Base-by-base conservation (phyloP, 805 yeast genomes). In the Candida jianshihensis region DNA sequence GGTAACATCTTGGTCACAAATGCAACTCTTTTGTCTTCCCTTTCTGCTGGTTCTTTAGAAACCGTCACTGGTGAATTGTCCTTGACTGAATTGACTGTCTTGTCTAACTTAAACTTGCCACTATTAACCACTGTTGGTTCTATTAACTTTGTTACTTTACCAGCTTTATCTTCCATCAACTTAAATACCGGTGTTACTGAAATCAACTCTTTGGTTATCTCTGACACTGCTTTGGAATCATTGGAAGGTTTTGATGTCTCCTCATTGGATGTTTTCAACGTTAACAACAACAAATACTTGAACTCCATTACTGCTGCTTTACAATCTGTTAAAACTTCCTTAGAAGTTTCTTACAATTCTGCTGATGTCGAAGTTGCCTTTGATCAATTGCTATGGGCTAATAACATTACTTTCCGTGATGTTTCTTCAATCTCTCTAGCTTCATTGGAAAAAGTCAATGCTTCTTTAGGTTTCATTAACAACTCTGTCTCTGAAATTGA, bases 261-360 rank as follows among this genome's bases (percentile, higher is more conserved):
- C 54, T 61, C 57, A 57, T 68, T 58, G 54, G 64, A 57, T 42
- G 59, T 57, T 35, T 80, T 81, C 68, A 71, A 90, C 70, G 75
- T 92, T 56, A 89, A 88, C 88, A 92, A 92, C 82, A 92, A 92
- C 78, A 68, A 62, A 49, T 74, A 80, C 60, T 75, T 92, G 62
- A 75, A 70, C 50, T 62, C 85, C 41, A 74, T 83, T 51, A 73
- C 81, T 59, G 78, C 90, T 36, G 76, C 75, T 45, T 73, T 90
- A 59, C 64, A 78, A 62, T 64, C 82, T 41, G 92, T 88, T 46
- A 74, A 90, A 43, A 75, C 75, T 59, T 60, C 79, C 44, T 72
- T 92, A 54, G 77, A 81, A 53, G 78, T 92, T 59, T 78, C 96
- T 46, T 83, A 73, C 72, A 92, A 92, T 71, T 83, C 95, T 59